phyloP scores from a whole-genome alignment of 768 basidiomycete genomes.

The Hortiboletus campestris region DNA sequence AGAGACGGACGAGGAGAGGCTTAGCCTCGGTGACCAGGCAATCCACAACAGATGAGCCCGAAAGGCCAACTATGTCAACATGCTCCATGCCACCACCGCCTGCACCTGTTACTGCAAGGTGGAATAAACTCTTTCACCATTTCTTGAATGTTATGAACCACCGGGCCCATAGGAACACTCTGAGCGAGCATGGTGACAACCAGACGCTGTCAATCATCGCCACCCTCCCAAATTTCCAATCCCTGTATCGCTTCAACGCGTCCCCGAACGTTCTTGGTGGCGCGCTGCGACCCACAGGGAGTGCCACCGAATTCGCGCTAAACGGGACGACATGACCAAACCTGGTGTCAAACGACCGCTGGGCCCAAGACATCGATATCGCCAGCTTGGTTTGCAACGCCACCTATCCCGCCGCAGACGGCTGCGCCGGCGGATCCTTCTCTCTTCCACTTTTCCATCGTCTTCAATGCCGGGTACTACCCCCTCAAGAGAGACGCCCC shows the following conservation, averaged over 20 bases:
- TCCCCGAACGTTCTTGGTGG: not conserved
- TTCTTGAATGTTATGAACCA: too few species aligned
- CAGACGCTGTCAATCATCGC: not conserved
- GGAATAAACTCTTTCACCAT: too few species aligned
- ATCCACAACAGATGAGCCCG: conserved; percentile 20
- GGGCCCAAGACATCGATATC: conserved; percentile 4
- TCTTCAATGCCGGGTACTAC: not conserved
- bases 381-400: not conserved
- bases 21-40: conserved; percentile 31
- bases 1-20: conserved; percentile 22
- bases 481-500: too few species aligned
- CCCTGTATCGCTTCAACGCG: not conserved
- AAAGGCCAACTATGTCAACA: too few species aligned
- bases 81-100: too few species aligned
- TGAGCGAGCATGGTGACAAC: too few species aligned
- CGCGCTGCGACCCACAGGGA: not conserved
- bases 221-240: not conserved
- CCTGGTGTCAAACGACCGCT: not conserved
- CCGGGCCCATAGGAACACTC: too few species aligned
- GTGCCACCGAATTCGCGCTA: not conserved
- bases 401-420: not conserved
- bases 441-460: not conserved
- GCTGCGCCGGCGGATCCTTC: not conserved
- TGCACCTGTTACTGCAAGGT: not conserved
- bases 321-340: not conserved